Evolutionary conservation across 2,329 filamentous ascomycete species (phyloP), one percentile per base, ranked within the genome.

Genomic region (Diaporthe velutina): DNA sequence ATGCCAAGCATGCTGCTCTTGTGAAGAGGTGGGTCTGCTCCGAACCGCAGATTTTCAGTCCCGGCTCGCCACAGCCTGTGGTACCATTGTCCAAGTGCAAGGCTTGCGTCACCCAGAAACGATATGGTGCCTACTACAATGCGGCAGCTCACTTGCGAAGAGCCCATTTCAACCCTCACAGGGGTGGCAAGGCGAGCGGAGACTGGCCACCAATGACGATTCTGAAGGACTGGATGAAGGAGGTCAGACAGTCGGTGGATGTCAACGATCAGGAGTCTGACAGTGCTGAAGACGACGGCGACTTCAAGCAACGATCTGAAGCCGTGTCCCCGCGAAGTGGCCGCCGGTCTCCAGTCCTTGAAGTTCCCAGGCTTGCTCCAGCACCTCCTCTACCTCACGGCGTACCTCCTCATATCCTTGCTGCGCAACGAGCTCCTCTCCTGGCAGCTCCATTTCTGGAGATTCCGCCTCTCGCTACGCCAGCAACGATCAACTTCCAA

Each of bases 161-260:
- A 60, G 88, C 89, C 4, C 89, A 91, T 79, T 91, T 91, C 79
- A 87, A 89, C 75, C 88, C 88, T 25, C 85, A 90, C 75, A 83
- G 87, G 70, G 88, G 87, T 22, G 88, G 88, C 57, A 90, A 90
- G 79, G 88, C 88, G 10, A 90, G 88, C 77, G 88, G 88, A 4
- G 89, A 90, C 80, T 90, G 89, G 88, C 88, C 89, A 22, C 86
- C 88, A 3, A 90, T 90, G 88, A 85, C 85, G 6, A 84, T 90
- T 15, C 80, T 91, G 38, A 90, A 90, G 77, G 88, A 90, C 78
- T 90, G 90, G 89, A 91, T 91, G 88, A 86, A 86, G 58, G 90
- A 91, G 79, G 88, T 91, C 40, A 85, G 88, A 25, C 88, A 90
- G 74, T 85, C 85, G 9, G 82, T 86, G 64, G 85, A 86, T 74